Percentiles rank a stretch among this genome's conserved stretches.
These are phyloP conservation scores for Fusarium sp. DNA, from an alignment of 2,329 filamentous ascomycete genomes.

Conservation along the genomic window DNA sequence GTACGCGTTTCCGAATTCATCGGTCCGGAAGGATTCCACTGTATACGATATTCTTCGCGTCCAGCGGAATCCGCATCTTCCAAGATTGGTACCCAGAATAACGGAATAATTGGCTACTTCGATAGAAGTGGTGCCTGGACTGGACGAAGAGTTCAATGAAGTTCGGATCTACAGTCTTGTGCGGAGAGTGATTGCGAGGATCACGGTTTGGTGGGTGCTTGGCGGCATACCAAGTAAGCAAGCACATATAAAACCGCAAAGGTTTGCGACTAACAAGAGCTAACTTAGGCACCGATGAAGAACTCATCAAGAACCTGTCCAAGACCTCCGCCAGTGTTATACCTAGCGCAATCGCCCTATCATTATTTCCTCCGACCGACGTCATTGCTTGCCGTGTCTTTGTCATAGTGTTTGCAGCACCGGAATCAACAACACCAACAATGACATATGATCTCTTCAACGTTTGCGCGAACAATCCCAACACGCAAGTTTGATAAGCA, in stretches of 20 bases:
- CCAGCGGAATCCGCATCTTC: too few species aligned
- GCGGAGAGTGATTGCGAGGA: background rate
- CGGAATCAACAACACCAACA: background rate
- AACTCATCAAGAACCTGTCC: background rate
- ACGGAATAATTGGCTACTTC: too few species aligned
- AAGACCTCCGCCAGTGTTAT: background rate
- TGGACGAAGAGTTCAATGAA: background rate
- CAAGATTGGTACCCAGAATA: too few species aligned
- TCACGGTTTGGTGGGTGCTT: background rate
- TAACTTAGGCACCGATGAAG: background rate
- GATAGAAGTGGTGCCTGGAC: background rate
- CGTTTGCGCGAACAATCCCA: accelerated
- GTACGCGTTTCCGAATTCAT: too few species aligned
- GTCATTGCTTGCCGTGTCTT: background rate
- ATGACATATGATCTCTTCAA: background rate
- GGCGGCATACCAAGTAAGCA: background rate
- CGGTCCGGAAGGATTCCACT: too few species aligned
- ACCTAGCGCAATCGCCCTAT: background rate
- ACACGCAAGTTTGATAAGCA: background rate
- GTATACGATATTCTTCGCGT: too few species aligned
- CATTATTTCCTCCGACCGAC: background rate
- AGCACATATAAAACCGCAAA: accelerated
- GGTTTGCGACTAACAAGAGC: background rate
- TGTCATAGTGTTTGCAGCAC: background rate
- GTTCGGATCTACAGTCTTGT: background rate